These are phyloP conservation scores for Phanerodontia chrysosporium DNA, from an alignment of 768 basidiomycete species.

Conservation along the genomic window DNA sequence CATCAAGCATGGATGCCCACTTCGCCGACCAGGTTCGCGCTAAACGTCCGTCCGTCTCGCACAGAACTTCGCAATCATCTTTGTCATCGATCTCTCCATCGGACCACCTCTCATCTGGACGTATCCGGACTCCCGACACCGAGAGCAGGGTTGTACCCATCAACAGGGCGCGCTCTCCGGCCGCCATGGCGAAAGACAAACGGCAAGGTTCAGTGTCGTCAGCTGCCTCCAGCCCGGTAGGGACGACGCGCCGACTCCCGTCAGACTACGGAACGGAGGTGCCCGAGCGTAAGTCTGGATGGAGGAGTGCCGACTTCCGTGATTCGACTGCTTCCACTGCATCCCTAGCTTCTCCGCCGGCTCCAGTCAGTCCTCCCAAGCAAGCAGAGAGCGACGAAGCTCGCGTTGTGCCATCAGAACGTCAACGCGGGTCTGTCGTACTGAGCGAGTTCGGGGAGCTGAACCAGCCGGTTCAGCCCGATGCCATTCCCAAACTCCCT, in stretches of 20 bases:
- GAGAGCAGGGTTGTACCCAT: conserved; percentile 56
- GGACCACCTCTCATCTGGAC: conserved; percentile 33
- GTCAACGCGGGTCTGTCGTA: conserved; percentile 30
- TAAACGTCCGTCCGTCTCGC: conserved; percentile 26
- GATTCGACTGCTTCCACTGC: conserved; percentile 38
- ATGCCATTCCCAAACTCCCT: conserved; percentile 5
- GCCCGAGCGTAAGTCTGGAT: conserved; percentile 18
- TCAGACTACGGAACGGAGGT: conserved; percentile 13
- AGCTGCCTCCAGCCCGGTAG: conserved; percentile 28
- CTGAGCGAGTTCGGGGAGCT: conserved; percentile 22
- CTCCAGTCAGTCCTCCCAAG: conserved; percentile 36
- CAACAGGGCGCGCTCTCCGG: conserved; percentile 69
- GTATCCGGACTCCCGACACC: conserved; percentile 36
- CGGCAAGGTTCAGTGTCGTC: conserved; percentile 37
- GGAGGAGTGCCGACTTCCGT: conserved; percentile 28
- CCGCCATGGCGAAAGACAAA: conserved; percentile 44
- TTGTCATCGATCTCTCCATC: conserved; percentile 60
- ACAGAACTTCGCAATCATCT: conserved; percentile 59
- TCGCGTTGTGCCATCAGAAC: conserved; percentile 25
- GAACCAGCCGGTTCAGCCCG: conserved; percentile 11
- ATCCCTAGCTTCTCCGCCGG: conserved; percentile 24
- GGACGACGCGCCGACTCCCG: conserved; percentile 14
- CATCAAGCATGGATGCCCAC: conserved; percentile 13
- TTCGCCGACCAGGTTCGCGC: conserved; percentile 19
- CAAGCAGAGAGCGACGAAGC: conserved; percentile 20